phyloP scores from a whole-genome alignment of 345 rosid species.

The Kernera saxatilis region DNA sequence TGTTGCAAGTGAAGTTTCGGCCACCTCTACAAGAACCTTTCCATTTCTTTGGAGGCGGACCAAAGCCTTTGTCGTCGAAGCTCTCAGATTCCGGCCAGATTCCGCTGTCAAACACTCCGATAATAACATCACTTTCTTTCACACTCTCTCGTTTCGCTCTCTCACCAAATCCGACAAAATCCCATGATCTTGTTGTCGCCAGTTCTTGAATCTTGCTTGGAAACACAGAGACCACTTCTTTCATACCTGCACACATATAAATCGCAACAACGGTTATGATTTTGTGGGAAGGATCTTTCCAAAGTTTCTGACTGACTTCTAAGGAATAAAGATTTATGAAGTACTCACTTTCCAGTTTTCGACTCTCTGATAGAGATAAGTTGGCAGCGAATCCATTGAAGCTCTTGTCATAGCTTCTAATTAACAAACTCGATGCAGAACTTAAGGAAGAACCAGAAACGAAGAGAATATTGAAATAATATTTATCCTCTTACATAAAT shows the following conservation, averaged over 20 bases:
- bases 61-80: slow-evolving; percentile 43
- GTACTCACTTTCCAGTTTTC: slow-evolving; percentile 29
- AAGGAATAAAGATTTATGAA: not conserved
- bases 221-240: slow-evolving; percentile 30
- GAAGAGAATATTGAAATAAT: not conserved
- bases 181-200: slow-evolving; percentile 39
- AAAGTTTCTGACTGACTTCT: not conserved
- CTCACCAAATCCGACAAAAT: slow-evolving; percentile 27
- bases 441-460: not conserved
- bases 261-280: not conserved
- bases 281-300: not conserved
- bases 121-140: slow-evolving; percentile 29
- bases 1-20: slow-evolving; percentile 47
- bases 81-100: slow-evolving; percentile 50
- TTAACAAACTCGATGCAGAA: not conserved
- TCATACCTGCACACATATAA: slow-evolving; percentile 15
- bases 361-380: slow-evolving; percentile 33
- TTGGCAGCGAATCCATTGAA: slow-evolving; percentile 56
- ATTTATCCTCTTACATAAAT: not conserved
- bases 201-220: slow-evolving; percentile 7
- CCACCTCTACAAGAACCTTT: slow-evolving; percentile 43
- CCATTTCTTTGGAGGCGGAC: slow-evolving; percentile 50
- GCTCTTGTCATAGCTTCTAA: slow-evolving; percentile 41
- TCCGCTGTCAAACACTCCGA: slow-evolving; percentile 44
- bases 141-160: not conserved